phyloP scores from a whole-genome alignment of 2,329 filamentous ascomycete species.

The Xylaria polymorpha region DNA sequence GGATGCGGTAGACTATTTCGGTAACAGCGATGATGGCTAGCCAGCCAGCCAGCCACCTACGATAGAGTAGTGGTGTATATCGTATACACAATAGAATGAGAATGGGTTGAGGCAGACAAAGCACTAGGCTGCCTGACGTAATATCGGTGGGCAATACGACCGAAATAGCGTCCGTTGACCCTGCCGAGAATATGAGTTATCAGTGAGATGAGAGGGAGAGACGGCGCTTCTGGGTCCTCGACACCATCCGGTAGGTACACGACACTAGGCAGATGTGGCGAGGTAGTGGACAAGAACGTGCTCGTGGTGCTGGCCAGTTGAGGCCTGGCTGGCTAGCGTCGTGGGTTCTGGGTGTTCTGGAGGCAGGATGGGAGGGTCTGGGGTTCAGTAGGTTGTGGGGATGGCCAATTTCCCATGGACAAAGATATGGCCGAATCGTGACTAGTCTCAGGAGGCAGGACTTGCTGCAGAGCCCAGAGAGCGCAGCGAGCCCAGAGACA shows the following conservation, averaged over 20 bases:
- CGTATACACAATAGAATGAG: not conserved
- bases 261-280: not conserved
- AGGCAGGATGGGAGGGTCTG: not conserved
- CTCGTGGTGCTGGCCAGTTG: not conserved
- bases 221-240: not conserved
- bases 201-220: not conserved
- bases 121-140: slow-evolving; percentile 35
- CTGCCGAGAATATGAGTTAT: not conserved
- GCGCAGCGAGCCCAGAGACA: slow-evolving; percentile 2
- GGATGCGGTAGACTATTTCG: slow-evolving; percentile 22
- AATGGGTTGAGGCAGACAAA: slow-evolving; percentile 7
- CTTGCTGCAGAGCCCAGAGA: not conserved
- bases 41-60: not conserved
- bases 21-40: slow-evolving; percentile 21
- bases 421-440: slow-evolving; percentile 13
- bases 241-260: not conserved
- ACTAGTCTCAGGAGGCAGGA: slow-evolving; percentile 33
- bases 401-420: slow-evolving; percentile 32
- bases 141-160: slow-evolving; percentile 26
- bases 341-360: not conserved
- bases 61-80: not conserved
- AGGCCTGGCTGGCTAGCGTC: slow-evolving; percentile 5
- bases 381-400: slow-evolving; percentile 9
- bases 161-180: slow-evolving; percentile 25
- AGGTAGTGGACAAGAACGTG: slow-evolving; percentile 1